A percentile compares a stretch with the other conserved stretches of the same genome.
Evolutionary conservation across 257 asterid species (phyloP).

Genomic region (Paraleonurus japonicus): DNA sequence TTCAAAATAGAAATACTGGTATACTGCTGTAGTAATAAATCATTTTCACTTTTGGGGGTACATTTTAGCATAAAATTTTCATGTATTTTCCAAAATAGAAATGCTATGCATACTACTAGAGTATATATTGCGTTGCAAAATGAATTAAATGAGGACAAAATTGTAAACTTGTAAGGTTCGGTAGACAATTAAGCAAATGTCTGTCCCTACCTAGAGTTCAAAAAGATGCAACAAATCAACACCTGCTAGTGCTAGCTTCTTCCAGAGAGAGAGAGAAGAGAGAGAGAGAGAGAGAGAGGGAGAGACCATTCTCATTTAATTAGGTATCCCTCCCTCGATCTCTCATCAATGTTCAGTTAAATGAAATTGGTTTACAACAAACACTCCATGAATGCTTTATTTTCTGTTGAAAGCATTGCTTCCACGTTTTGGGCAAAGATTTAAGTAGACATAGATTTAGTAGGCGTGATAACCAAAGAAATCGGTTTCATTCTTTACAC

Average conservation of each 20-base stretch:
- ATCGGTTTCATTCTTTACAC: conserved; percentile 31
- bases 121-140: no score
- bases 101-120: no score
- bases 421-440: conserved; percentile 28
- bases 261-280: background rate
- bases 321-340: background rate
- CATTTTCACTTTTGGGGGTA: no score
- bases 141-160: no score
- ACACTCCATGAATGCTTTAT: conserved; percentile 30
- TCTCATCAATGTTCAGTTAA: conserved; percentile 12
- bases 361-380: conserved; percentile 6
- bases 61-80: no score
- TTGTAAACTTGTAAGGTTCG: background rate
- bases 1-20: no score
- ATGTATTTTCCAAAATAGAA: no score
- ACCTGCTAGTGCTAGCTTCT: background rate
- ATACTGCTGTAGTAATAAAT: no score
- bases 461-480: conserved; percentile 16
- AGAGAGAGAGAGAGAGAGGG: background rate
- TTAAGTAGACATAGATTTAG: conserved; percentile 16
- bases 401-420: conserved; percentile 8
- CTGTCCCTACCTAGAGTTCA: background rate
- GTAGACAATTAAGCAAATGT: background rate
- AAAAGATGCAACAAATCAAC: background rate
- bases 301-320: background rate